Base-by-base conservation (phyloP, 139 green algal species). In the Coelastrella sp. region DNA sequence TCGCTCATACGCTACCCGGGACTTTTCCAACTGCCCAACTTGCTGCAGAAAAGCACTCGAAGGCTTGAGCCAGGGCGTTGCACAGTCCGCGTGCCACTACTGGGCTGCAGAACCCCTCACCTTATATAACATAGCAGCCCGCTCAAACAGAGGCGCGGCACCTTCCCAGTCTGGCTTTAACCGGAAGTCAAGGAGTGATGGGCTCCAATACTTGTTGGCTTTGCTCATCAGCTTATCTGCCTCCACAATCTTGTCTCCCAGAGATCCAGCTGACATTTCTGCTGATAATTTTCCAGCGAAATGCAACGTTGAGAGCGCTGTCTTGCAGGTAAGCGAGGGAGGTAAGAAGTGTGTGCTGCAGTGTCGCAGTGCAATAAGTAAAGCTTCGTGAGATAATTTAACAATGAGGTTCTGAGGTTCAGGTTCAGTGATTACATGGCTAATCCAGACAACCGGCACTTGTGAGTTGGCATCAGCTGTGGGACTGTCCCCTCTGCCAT, bases 61-160 rank as follows among this genome's bases (percentile, higher is more conserved):
- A 11, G 79, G 79, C 35, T 49, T 65, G 49, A 57, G 27, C 19
- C 8, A 27, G n/a, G n/a, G n/a, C 76, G 14, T 24, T 9, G 24
- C 24, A 57, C 14, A 27, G 27, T 8, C 27, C 59, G 76, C 24
- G 8, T 83, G 76, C 22, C 12, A 72, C 12, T 17, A 72, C 12
- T 72, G 19, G 4, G 70, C 35, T 25, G 70, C 70, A 78, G 60
- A 49, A 76, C 3, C 19, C 8, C 6, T n/a, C 76, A 97, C 95
- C 93, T 95, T 97, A 89, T 94, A 98, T 6, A 95, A 66, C 22
- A 94, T 49, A 24, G 94, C 95, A 4, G 96, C 96, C 4, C 89
- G 91, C 60, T 98, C 96, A 66, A 95, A 95, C 49, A 98, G 72
- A 8, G 96, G 96, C n/a, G 93, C 82, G 25, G 82, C 82, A 49